Evolutionary conservation across 1,284 basidiomycete species (phyloP), one percentile per base, ranked within the genome.

Genomic region (Puccinia coronata): DNA sequence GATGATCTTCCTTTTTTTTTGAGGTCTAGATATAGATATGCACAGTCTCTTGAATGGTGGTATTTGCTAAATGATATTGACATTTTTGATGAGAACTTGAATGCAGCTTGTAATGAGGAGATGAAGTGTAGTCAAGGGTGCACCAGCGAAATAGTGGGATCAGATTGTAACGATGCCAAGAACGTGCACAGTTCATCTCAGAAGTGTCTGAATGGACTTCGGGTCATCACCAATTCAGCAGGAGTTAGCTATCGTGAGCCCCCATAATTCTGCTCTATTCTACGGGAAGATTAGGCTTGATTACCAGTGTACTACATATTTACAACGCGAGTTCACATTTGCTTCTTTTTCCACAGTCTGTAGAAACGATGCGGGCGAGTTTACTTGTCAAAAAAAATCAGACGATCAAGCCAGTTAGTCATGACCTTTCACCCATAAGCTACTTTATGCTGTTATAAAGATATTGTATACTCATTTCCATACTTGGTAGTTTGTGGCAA

Each of bases 361-460:
- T 65, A 65, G 41, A 36, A 65, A 65, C 61, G 34, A 65, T 20
- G 12, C 28, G 18, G 61, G 61, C 39, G 41, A 12, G 18, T 65
- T 65, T 23, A 65, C 61, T 41, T 65, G 61, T 65, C 34, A 65
- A 36, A 36, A 18, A 39, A 65, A 41, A 65, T 41, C 36, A 65
- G 61, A 36, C 25, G 61, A n/a, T 41, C 36, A 65, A 41, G 61
- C 61, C n/a, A 20, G 61, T 65, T 18, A 65, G 61, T 65, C 31
- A 16, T 18, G 16, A 34, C 20, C 39, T 41, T 65, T n/a, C 36
- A 1, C n/a, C 31, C 16, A 39, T 41, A 11, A 61, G 39, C 20
- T 18, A 20, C 18, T 39, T 4, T 65, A 23, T 47, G 43, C 16
- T 47, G 43, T 8, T 47, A 6, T 6, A 47, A 47, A 47, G 16